Evolutionary conservation across 2,329 filamentous ascomycete species (phyloP).

Genomic region (Amylocarpus encephaloides): DNA sequence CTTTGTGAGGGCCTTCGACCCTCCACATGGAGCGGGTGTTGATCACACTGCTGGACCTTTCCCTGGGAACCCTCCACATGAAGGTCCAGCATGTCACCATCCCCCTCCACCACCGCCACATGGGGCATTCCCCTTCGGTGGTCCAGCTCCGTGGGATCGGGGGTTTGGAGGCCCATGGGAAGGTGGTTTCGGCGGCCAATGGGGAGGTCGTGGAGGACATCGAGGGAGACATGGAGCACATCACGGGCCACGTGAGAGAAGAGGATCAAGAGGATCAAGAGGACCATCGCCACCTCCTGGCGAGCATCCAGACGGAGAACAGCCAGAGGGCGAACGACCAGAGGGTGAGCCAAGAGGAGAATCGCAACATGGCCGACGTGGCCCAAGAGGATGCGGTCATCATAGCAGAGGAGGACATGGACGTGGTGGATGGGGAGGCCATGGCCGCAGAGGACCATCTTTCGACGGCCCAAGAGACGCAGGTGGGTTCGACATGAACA

Average conservation of each 20-base stretch:
- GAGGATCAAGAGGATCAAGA: slow-evolving; percentile 5
- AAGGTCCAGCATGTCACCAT: slow-evolving; percentile 6
- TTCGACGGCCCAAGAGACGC: slow-evolving; percentile 17
- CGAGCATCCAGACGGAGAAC: slow-evolving; percentile 8
- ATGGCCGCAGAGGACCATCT: slow-evolving; percentile 15
- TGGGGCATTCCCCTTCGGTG: background rate
- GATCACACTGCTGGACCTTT: slow-evolving; percentile 22
- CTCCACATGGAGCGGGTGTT: slow-evolving; percentile 24
- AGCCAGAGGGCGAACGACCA: slow-evolving; percentile 6
- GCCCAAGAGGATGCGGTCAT: slow-evolving; percentile 8
- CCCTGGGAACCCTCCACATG: slow-evolving; percentile 9
- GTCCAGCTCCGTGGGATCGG: slow-evolving; percentile 10
- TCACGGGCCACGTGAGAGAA: slow-evolving; percentile 9
- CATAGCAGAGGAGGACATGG: slow-evolving; percentile 13
- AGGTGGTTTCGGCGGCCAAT: slow-evolving; percentile 12
- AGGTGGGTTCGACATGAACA: slow-evolving; percentile 27
- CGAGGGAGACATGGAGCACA: slow-evolving; percentile 18
- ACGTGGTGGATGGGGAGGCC: slow-evolving; percentile 11
- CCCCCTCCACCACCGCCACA: slow-evolving; percentile 14
- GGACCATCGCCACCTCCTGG: background rate
- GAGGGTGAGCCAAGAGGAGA: slow-evolving; percentile 11
- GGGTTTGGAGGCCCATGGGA: slow-evolving; percentile 11
- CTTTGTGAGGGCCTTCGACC: slow-evolving; percentile 24
- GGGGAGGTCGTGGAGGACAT: slow-evolving; percentile 20
- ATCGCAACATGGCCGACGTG: slow-evolving; percentile 3